Evolutionary conservation across 352 stramenopile genomes (phyloP).

Genomic region (Globisporangium abappressorium): DNA sequence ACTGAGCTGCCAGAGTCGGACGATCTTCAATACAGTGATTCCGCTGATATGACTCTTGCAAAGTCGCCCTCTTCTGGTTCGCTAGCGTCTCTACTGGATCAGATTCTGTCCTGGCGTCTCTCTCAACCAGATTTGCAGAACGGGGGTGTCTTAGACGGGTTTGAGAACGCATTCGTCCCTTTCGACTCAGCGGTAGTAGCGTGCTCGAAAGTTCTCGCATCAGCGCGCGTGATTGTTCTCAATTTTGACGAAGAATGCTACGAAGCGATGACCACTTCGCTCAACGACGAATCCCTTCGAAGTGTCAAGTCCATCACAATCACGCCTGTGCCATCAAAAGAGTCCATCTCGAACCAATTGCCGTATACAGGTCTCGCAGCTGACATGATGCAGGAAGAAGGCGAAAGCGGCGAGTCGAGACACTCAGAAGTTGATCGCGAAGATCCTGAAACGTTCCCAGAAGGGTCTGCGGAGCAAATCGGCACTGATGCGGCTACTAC

Average conservation of each 20-base stretch:
- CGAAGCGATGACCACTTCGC: conserved; percentile 33
- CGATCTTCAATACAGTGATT: not conserved
- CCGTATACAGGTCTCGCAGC: not conserved
- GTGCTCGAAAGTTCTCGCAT: conserved; percentile 35
- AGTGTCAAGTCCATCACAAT: conserved; percentile 5
- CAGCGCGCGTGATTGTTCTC: conserved; percentile 54
- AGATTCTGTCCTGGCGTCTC: conserved; percentile 67
- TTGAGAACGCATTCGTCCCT: conserved; percentile 53
- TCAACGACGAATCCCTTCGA: conserved; percentile 15
- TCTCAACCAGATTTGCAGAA: conserved; percentile 51
- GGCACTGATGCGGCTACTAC: not conserved
- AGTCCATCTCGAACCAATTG: conserved; percentile 11
- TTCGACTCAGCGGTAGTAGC: conserved; percentile 35
- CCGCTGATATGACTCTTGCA: not conserved
- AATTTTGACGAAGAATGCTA: conserved; percentile 73
- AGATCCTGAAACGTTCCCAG: not conserved
- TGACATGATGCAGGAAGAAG: conserved; percentile 15
- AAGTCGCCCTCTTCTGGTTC: conserved; percentile 7
- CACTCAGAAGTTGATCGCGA: not conserved
- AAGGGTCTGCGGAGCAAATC: not conserved
- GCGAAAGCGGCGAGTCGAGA: not conserved
- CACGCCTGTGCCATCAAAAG: conserved; percentile 9
- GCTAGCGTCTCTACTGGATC: conserved; percentile 41
- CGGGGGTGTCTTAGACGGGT: conserved; percentile 74
- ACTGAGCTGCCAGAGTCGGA: conserved; percentile 23